Base-by-base conservation (phyloP, 2,329 filamentous ascomycete genomes). In the Fusarium circinatum region DNA sequence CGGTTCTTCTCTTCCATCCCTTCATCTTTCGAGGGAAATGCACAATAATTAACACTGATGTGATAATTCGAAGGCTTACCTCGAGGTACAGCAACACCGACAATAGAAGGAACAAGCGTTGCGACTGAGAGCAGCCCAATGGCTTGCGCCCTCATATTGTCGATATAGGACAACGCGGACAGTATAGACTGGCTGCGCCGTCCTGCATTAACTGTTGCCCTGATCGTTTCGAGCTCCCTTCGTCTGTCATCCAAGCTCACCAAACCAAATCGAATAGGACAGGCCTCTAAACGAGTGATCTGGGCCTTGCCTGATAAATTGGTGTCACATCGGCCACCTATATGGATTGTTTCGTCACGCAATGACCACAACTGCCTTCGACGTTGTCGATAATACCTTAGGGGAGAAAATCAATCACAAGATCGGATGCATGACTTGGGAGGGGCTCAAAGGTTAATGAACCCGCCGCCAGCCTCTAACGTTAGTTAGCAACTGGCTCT, bases 71-170 rank as follows among this genome's bases (percentile, higher is more conserved):
- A 48, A 61, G 34, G 67, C 74, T 75, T 45, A 76, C 74, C 65
- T 67, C 70, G 60, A 65, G 66, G 71, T 49, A 64, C 62, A 65
- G 56, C 68, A 67, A 68, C 70, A 39, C 70, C 70, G 30, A 55
- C 63, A 48, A 54, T 62, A 18, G 72, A 68, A 20, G 60, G 66
- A 47, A 62, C 63, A 36, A 73, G 65, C n/a, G 72, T 68, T 62
- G 72, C 67, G 58, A 61, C 34, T 28, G 62, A 62, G 63, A 78
- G 62, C 52, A 78, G 68, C 59, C 56, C 72, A 54, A 65, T 59
- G 26, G 38, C 47, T 58, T 73, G 76, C 64, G 51, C 48, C 61
- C 54, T 68, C 75, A 78, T 78, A 59, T 68, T 74, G 65, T 44
- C 47, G 48, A 59, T 60, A 48, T 26, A 60, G 32, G 36, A 42